Evolutionary conservation across 257 asterid species (phyloP).

Genomic region (Jacaranda mimosifolia): DNA sequence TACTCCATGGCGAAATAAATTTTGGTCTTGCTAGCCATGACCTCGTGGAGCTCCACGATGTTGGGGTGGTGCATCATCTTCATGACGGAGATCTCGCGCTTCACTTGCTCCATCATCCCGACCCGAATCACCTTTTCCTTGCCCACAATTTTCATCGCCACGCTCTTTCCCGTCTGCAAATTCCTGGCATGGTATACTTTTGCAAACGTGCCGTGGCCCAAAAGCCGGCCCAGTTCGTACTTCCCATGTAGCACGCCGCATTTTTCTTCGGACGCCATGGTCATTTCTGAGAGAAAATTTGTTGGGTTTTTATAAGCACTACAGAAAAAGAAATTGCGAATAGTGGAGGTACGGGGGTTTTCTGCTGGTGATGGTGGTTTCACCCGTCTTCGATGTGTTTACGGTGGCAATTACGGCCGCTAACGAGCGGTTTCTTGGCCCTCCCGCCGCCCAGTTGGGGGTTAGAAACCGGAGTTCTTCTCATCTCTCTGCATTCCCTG

Average conservation of each 20-base stretch:
- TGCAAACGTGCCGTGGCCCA: constrained; percentile 77
- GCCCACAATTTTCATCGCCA: constrained; percentile 75
- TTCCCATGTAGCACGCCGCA: constrained; percentile 67
- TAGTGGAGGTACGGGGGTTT: background rate
- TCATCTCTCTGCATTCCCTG: constrained; percentile 98
- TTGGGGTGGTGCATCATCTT: constrained; percentile 76
- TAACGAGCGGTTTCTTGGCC: constrained; percentile 51
- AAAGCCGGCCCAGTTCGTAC: constrained; percentile 67
- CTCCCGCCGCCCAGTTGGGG: constrained; percentile 57
- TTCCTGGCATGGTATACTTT: constrained; percentile 75
- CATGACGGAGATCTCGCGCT: constrained; percentile 83
- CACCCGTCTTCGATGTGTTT: constrained; percentile 98
- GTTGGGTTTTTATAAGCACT: background rate
- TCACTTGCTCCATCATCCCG: constrained; percentile 83
- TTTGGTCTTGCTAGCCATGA: constrained; percentile 71
- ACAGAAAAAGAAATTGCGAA: background rate
- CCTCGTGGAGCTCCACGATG: constrained; percentile 77
- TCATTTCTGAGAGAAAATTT: background rate
- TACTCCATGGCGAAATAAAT: constrained; percentile 77
- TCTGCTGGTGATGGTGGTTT: constrained; percentile 32
- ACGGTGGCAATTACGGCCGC: constrained; percentile 92
- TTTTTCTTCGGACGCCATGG: constrained; percentile 65
- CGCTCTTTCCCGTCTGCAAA: constrained; percentile 50
- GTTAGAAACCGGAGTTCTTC: constrained; percentile 50
- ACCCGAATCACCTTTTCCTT: constrained; percentile 75